Evolutionary conservation across 306 rosid genomes (phyloP), one percentile per base, ranked within the genome.

Genomic region (Datisca glomerata): DNA sequence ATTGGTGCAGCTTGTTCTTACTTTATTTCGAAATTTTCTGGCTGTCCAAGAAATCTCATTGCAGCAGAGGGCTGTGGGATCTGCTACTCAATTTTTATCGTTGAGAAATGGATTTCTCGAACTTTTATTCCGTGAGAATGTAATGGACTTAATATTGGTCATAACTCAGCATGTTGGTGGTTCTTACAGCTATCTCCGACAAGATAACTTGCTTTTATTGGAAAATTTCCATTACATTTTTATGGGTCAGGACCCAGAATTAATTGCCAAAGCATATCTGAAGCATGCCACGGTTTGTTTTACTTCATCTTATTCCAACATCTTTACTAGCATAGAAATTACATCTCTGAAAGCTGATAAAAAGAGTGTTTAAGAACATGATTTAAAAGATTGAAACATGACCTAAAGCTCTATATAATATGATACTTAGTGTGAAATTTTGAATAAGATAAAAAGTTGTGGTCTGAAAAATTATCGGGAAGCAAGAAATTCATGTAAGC

Each of bases 121-220:
- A 41, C 79, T 77, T 56, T 51, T 89, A 56, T 89, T 83, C 45
- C 73, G 37, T 8, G 97, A 89, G 71, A 89, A 80, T 70, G 91
- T 89, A 18, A 80, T 77, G 89, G 97, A 89, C 57, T 60, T 83
- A 57, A 63, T 89, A 28, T 56, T 89, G 65, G 91, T 72, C 47
- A 61, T 83, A 49, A 70, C 76, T 55, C 83, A 80, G 52, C 67
- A 74, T 52, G 65, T 72, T 55, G 93, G 82, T 21, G 74, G 78
- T 33, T 69, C 83, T 44, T 48, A 52, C 51, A 50, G 63, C 60
- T 78, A 69, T 68, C 80, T 89, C 49, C 81, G 75, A 48, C 81
- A 80, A 19, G 97, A 89, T 75, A 89, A 80, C 66, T 60, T 89
- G 70, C 93, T 89, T 46, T 70, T 89, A 42, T 50, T 89, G 70